A percentile compares a stretch with the other conserved stretches of the same genome.
Conservation (phyloP, 2,329 filamentous ascomycete species). For the Camillea tinctor region DNA sequence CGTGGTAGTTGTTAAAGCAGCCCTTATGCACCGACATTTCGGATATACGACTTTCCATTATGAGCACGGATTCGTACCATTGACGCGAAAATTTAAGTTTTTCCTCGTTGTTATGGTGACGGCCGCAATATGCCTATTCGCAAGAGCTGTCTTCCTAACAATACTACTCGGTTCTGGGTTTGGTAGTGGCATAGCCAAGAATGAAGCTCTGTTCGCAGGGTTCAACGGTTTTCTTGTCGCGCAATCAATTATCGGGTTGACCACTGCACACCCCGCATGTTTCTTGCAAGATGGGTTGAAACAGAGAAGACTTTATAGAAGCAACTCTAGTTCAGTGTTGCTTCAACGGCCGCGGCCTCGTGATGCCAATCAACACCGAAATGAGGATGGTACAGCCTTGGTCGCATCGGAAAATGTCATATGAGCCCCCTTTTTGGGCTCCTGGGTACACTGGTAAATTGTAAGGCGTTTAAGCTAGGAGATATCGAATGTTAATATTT, state of each 20-base stretch:
- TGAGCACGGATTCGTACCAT: slow-evolving; percentile 23
- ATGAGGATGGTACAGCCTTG: background rate
- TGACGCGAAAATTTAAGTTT: slow-evolving; percentile 26
- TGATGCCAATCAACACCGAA: background rate
- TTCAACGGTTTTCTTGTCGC: slow-evolving; percentile 32
- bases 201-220: slow-evolving; percentile 28
- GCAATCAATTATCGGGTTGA: slow-evolving; percentile 28
- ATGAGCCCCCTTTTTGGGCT: background rate
- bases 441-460: background rate
- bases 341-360: background rate
- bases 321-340: background rate
- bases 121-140: slow-evolving; percentile 25
- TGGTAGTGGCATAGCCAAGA: slow-evolving; percentile 23
- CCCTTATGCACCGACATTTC: slow-evolving; percentile 20
- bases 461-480: background rate
- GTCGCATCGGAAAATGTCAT: background rate
- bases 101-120: slow-evolving; percentile 26
- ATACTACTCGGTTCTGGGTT: slow-evolving; percentile 27
- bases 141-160: slow-evolving; percentile 26
- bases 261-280: slow-evolving; percentile 29
- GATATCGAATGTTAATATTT: background rate
- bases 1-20: slow-evolving; percentile 23
- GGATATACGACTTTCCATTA: slow-evolving; percentile 32
- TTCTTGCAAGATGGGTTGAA: slow-evolving; percentile 20
- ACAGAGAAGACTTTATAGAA: slow-evolving; percentile 9